Evolutionary conservation across 345 rosid genomes (phyloP).

Genomic region (Cardamine resedifolia): DNA sequence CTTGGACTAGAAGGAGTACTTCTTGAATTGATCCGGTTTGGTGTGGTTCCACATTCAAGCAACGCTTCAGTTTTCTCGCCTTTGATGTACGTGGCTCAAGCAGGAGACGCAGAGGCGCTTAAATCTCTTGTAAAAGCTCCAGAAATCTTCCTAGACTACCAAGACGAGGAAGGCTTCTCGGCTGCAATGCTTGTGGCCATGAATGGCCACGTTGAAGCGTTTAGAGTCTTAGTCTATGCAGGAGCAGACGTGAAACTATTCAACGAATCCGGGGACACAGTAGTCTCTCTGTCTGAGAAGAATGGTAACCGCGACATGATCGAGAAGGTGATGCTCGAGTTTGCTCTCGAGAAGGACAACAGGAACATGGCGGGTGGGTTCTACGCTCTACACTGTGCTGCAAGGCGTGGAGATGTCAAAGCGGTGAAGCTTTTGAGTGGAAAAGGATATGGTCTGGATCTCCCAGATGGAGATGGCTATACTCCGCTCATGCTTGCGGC

Average conservation of each 20-base stretch:
- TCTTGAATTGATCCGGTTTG: slow-evolving; percentile 52
- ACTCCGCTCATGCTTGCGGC: slow-evolving; percentile 97
- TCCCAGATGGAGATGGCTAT: slow-evolving; percentile 78
- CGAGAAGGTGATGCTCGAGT: slow-evolving; percentile 95
- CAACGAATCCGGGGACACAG: slow-evolving; percentile 74
- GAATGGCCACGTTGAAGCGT: slow-evolving; percentile 77
- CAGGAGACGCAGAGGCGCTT: slow-evolving; percentile 72
- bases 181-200: slow-evolving; percentile 89
- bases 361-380: slow-evolving; percentile 65
- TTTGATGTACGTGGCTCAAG: slow-evolving; percentile 57
- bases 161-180: slow-evolving; percentile 76
- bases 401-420: slow-evolving; percentile 78
- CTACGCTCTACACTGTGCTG: slow-evolving; percentile 92
- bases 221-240: slow-evolving; percentile 69
- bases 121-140: slow-evolving; percentile 45
- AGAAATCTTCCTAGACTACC: slow-evolving; percentile 60
- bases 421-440: slow-evolving; percentile 66
- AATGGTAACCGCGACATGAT: slow-evolving; percentile 62
- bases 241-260: slow-evolving; percentile 87
- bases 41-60: slow-evolving; percentile 66
- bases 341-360: slow-evolving; percentile 80
- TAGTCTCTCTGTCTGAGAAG: slow-evolving; percentile 62
- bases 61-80: slow-evolving; percentile 57
- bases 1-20: slow-evolving; percentile 64
- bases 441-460: slow-evolving; percentile 69